These are phyloP conservation scores for Xylariaceae sp. DNA, from an alignment of 2,329 filamentous ascomycete species.

Conservation along the genomic window DNA sequence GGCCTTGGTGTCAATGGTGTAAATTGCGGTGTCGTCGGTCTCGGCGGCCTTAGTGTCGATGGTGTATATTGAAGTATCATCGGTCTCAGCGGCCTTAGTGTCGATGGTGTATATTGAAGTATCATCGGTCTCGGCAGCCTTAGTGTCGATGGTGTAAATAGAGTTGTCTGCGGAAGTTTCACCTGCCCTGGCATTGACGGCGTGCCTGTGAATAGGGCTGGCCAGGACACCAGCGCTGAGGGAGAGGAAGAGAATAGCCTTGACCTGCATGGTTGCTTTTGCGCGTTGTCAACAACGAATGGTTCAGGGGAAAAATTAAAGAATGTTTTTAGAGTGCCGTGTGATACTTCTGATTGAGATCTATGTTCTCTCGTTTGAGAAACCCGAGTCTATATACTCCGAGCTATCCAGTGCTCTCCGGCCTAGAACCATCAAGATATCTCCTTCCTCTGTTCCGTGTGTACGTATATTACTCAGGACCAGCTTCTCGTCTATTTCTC, in stretches of 20 bases:
- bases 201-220: not conserved
- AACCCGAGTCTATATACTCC: not conserved
- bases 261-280: constrained; percentile 7
- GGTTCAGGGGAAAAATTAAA: too few relatives aligned
- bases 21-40: too few relatives aligned
- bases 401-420: not conserved
- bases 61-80: too few relatives aligned
- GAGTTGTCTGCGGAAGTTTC: not conserved
- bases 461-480: too few relatives aligned
- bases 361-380: not conserved
- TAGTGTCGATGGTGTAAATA: not conserved
- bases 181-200: too few relatives aligned
- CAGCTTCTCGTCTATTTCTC: too few relatives aligned
- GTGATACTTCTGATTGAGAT: too few relatives aligned
- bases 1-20: too few relatives aligned
- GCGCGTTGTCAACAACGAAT: not conserved
- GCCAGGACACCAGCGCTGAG: not conserved
- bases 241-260: not conserved
- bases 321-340: too few relatives aligned
- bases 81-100: too few relatives aligned
- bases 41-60: not conserved
- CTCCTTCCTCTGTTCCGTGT: too few relatives aligned
- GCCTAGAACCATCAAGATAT: too few relatives aligned
- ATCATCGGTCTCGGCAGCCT: not conserved
- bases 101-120: not conserved